These are phyloP conservation scores for Diplosphaera chodatii DNA, from an alignment of 139 green algal genomes.

Conservation along the genomic window DNA sequence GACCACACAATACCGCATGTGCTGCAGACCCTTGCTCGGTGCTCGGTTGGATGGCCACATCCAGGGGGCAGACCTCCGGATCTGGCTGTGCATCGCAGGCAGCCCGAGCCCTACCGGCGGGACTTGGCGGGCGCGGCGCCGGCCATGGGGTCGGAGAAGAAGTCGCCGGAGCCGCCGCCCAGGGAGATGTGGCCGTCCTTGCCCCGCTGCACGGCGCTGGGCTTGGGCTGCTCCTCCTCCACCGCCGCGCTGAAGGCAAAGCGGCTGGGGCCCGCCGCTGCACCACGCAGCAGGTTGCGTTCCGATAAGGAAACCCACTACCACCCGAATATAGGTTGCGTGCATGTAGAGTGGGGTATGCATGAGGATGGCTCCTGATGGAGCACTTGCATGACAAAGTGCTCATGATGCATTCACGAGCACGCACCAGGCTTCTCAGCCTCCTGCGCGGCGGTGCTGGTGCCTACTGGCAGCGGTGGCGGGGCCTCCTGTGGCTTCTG, in stretches of 20 bases:
- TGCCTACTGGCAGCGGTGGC: slow-evolving; percentile 2
- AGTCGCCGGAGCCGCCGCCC: slow-evolving; percentile 34
- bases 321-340: not conserved
- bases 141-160: slow-evolving; percentile 47
- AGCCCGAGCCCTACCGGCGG: not conserved
- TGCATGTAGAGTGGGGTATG: too few relatives aligned
- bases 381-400: too few relatives aligned
- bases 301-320: too few relatives aligned
- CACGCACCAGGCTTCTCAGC: not conserved
- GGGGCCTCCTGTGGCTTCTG: slow-evolving; percentile 37
- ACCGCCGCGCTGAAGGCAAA: slow-evolving; percentile 55
- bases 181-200: slow-evolving; percentile 82
- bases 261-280: slow-evolving; percentile 31
- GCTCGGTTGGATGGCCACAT: too few relatives aligned
- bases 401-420: too few relatives aligned
- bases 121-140: not conserved
- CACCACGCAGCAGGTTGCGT: not conserved
- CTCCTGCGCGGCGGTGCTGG: not conserved
- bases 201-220: slow-evolving; percentile 41
- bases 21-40: too few relatives aligned
- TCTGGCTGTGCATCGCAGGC: too few relatives aligned
- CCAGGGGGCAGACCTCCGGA: too few relatives aligned
- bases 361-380: too few relatives aligned
- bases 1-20: not conserved
- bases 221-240: slow-evolving; percentile 32